Conservation (phyloP, 352 stramenopile species). For the Globisporangium abappressorium region DNA sequence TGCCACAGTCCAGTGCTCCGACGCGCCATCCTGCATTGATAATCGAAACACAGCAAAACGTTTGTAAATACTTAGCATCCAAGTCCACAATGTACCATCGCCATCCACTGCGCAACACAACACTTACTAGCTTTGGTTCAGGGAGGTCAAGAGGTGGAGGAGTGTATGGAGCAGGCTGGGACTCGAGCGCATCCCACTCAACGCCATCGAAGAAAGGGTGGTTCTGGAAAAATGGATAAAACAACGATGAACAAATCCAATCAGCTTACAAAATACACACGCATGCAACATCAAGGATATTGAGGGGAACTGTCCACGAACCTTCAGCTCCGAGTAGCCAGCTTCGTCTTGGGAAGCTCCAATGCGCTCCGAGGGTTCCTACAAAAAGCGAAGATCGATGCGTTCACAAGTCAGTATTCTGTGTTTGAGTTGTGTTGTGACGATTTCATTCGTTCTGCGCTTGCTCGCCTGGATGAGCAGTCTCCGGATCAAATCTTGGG, state of each 20-base stretch:
- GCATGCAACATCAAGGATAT: not conserved
- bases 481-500: slow-evolving; percentile 69
- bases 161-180: slow-evolving; percentile 54
- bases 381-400: not conserved
- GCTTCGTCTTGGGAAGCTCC: slow-evolving; percentile 67
- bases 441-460: not conserved
- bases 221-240: slow-evolving; percentile 24
- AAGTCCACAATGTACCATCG: not conserved
- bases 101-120: not conserved
- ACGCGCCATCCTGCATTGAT: slow-evolving; percentile 54
- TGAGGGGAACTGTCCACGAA: slow-evolving; percentile 13
- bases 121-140: slow-evolving; percentile 54
- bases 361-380: slow-evolving; percentile 61
- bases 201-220: slow-evolving; percentile 81
- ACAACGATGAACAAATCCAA: not conserved
- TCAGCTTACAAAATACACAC: not conserved
- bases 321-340: slow-evolving; percentile 67
- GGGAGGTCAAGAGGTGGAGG: slow-evolving; percentile 54
- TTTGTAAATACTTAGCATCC: not conserved
- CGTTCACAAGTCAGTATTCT: not conserved
- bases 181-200: slow-evolving; percentile 60
- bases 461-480: slow-evolving; percentile 62
- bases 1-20: slow-evolving; percentile 76
- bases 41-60: not conserved
- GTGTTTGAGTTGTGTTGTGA: not conserved